Conservation (phyloP, 805 yeast genomes). For the Nakazawaea peltata region DNA sequence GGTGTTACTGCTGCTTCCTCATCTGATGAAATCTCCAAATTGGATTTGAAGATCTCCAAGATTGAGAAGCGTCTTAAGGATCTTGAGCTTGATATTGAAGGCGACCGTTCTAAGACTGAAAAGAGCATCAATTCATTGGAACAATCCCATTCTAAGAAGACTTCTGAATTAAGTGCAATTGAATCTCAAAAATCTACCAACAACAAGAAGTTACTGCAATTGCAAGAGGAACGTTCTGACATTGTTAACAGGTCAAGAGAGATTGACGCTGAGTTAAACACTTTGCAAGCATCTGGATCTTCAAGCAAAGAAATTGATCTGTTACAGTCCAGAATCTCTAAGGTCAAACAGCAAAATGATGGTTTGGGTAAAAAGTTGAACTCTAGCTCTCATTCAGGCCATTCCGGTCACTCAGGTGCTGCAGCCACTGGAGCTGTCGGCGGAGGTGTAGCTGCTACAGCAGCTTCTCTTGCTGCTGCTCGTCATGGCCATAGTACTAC, state of each 20-base stretch:
- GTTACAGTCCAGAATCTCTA: slow-evolving; percentile 7
- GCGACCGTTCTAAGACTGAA: not conserved
- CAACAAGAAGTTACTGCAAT: slow-evolving; percentile 1
- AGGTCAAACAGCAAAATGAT: slow-evolving; percentile 2
- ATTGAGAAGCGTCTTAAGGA: slow-evolving; percentile 2
- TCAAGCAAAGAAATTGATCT: slow-evolving; percentile 5
- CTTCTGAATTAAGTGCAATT: slow-evolving; percentile 1
- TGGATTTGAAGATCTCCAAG: slow-evolving; percentile 4
- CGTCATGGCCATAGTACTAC: no score
- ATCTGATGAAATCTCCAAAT: slow-evolving; percentile 1
- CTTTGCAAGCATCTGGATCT: not conserved
- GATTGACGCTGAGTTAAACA: slow-evolving; percentile 1
- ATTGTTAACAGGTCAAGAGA: not conserved
- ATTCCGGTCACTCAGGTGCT: not conserved
- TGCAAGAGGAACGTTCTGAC: slow-evolving; percentile 1
- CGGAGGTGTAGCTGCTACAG: no score
- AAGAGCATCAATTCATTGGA: slow-evolving; percentile 1
- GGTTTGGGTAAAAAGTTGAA: slow-evolving; percentile 3
- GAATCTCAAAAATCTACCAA: not conserved
- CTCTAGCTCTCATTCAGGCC: no score
- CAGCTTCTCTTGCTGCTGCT: no score
- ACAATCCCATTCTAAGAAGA: not conserved
- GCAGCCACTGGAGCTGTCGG: not conserved
- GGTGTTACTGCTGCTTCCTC: not conserved
- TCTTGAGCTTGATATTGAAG: slow-evolving; percentile 2